Conservation (phyloP, 495 filamentous ascomycete species). For the Trichoderma virens region DNA sequence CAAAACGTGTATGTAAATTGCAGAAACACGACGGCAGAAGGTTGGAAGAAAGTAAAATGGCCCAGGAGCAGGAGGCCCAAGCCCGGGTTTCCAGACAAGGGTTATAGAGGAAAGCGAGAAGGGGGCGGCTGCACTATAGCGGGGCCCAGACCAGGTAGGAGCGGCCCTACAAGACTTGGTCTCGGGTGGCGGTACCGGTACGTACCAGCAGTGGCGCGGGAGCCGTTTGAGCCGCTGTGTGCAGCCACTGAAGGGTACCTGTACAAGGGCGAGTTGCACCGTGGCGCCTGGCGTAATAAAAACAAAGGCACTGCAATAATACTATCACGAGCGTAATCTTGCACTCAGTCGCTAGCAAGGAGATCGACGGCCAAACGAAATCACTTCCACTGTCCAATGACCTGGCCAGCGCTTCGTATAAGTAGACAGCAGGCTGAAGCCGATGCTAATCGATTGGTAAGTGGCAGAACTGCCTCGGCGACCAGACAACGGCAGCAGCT, state of each 20-base stretch:
- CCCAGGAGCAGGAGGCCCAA: slow-evolving; percentile 14
- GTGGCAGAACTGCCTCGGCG: no score
- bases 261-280: background rate
- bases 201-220: background rate
- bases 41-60: slow-evolving; percentile 23
- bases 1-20: background rate
- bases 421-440: no score
- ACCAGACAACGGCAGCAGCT: background rate
- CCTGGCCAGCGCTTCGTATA: background rate
- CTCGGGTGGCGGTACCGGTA: background rate
- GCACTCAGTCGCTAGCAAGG: background rate
- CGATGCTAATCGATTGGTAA: no score
- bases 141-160: background rate
- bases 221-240: no score
- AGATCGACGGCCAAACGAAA: background rate
- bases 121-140: background rate
- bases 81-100: slow-evolving; percentile 6
- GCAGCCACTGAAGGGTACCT: background rate
- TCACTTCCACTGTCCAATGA: background rate
- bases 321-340: slow-evolving; percentile 6
- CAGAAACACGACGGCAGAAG: background rate
- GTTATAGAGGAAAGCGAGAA: background rate
- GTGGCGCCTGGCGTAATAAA: background rate
- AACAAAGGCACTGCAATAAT: background rate
- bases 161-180: background rate